Evolutionary conservation across 1,139 yeast genomes (phyloP), one percentile per base, ranked within the genome.

Genomic region (Hyphopichia fennica): DNA sequence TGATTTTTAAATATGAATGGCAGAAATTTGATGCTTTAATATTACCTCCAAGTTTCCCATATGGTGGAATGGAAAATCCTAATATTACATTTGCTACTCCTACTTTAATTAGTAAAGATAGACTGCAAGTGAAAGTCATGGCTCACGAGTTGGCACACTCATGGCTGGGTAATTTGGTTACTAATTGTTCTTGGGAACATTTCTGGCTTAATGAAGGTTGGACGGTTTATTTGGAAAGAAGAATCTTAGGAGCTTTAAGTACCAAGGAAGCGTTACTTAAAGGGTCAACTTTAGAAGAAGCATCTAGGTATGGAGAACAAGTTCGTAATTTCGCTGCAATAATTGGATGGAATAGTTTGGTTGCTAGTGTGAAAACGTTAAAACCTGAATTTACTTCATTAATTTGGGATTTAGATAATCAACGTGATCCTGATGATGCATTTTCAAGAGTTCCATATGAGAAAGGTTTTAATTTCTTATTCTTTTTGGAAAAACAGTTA

Each of bases 21-120:
- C 77, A 80, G 46, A 82, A 82, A 37, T 90, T 86, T 63, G 93
- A 89, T 57, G 87, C 89, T 18, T 71, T 90, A 41, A 82, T 90
- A 32, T 76, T 89, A 49, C 96, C 96, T 3, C 77, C 81, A 42
- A 79, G 91, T 5, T 89, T 88, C 77, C 96, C 96, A 2, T 90
- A 88, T 56, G 96, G 96, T 47, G 96, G 97, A 42, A 90, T 90
- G 96, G 97, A 90, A 66, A 87, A 88, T 59, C 96, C 96, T 42
- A 88, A 88, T 62, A 81, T 88, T 62, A 89, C 96, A 2, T 88
- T 88, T 63, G 93, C 91, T 33, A 90, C 96, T 0, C 96, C 96
- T 36, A 89, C 97, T 0, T 73, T 90, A 52, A 81, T 90, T 37
- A 81, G 93, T 25, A 91, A 93, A 38, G 96, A 90, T 64, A 75